Base-by-base conservation (phyloP, 1,139 yeast species). In the Fermentozyma sake region DNA sequence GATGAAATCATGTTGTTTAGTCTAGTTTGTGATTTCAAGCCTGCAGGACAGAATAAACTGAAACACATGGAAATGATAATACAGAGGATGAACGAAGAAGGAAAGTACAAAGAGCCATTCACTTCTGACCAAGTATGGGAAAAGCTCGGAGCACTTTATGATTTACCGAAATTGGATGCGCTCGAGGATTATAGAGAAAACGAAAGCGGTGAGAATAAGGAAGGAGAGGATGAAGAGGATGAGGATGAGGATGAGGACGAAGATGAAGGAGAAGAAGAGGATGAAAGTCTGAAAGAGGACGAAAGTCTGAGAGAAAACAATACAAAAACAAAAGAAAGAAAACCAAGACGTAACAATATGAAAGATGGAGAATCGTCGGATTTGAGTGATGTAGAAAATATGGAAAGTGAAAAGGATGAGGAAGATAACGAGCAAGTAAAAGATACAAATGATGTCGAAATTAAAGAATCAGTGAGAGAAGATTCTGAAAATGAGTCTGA, bases 11-110 rank as follows among this genome's bases (percentile, higher is more conserved):
- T 65, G 37, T 63, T 84, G 20, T 74, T 81, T 44, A 63, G 74
- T 32, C 75, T 85, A 28, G 64, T 82, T 2, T 77, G 91, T 39
- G 79, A 76, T 38, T 69, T 65, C 54, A 79, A 79, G 46, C 95
- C 95, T 1, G 60, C 74, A 3, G 83, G 84, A 0, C 48, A 54
- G 20, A 56, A 72, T 41, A 79, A 73, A 42, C 76, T 76, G 35
- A 70, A 73, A 45, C 72, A 80, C 38, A 67, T 84, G 73, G 54
- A 61, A 33, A 45, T 63, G 13, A 77, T 84, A 10, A 56, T 76
- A 12, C 69, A 69, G 29, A 58, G 68, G 28, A 55, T 83, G 44
- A 77, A 78, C 41, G 50, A 54, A 27, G 38, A 43, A 9, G 29
- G 43, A 19, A 32, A 32, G 7, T 32, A 34, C 9, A 42, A 39